These are phyloP conservation scores for Aurantiochytrium sp. DNA, from an alignment of 108 stramenopile genomes.

Conservation along the genomic window DNA sequence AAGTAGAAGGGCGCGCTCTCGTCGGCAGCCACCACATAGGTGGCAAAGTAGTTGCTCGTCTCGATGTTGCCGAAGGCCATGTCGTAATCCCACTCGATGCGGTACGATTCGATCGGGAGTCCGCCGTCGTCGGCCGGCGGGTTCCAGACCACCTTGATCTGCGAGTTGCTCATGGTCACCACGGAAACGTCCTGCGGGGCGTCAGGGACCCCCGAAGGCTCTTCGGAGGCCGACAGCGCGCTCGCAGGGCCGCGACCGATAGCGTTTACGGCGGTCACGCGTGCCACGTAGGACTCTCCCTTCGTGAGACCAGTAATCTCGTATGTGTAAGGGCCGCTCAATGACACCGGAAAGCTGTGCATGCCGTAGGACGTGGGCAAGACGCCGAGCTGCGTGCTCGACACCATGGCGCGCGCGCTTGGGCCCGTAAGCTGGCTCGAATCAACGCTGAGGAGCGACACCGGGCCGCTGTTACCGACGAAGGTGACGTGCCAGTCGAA, in stretches of 20 bases:
- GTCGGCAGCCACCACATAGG: slow-evolving; percentile 30
- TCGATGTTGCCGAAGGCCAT: slow-evolving; percentile 38
- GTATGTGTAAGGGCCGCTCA: not conserved
- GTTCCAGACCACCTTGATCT: slow-evolving; percentile 65
- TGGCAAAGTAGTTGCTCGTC: not conserved
- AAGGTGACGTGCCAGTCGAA: slow-evolving; percentile 78
- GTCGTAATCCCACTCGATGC: slow-evolving; percentile 66
- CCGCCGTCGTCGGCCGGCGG: slow-evolving; percentile 64
- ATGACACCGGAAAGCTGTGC: not conserved
- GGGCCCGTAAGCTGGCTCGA: slow-evolving; percentile 67
- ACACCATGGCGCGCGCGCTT: slow-evolving; percentile 61
- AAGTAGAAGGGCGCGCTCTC: slow-evolving; percentile 47
- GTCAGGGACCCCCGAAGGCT: slow-evolving; percentile 58
- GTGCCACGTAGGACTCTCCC: slow-evolving; percentile 54
- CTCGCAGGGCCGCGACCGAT: not conserved
- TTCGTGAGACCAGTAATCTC: slow-evolving; percentile 45
- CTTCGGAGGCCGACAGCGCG: slow-evolving; percentile 35
- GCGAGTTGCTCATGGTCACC: slow-evolving; percentile 59
- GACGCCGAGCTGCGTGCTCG: slow-evolving; percentile 53
- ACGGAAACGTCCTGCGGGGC: slow-evolving; percentile 52
- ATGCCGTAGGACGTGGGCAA: slow-evolving; percentile 51
- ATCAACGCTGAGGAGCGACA: slow-evolving; percentile 57
- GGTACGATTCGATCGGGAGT: slow-evolving; percentile 56
- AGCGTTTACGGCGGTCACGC: slow-evolving; percentile 56
- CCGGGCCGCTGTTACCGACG: slow-evolving; percentile 47